Base-by-base conservation (phyloP, 208 protist genomes). In the Crithidia fasciculata region DNA sequence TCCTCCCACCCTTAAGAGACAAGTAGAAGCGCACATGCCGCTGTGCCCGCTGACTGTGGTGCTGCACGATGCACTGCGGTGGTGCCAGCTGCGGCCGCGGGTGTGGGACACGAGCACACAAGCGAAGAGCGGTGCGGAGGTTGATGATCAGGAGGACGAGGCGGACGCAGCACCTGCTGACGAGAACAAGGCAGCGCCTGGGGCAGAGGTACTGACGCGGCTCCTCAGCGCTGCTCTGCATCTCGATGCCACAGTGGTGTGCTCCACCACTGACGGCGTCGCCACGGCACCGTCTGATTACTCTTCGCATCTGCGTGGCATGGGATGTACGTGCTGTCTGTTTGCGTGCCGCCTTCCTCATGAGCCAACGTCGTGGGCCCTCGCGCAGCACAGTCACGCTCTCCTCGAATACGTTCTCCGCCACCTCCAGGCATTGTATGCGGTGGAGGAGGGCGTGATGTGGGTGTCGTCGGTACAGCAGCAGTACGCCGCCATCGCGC, bases 51-150 rank as follows among this genome's bases (percentile, higher is more conserved):
- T 74, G 15, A 18, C 52, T 5, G 50, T 43, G 4, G 47, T 65
- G 47, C 47, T 79, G 52, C 74, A 74, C 37, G 65, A 79, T 16
- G 61, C 60, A 5, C 74, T 79, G 60, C 74, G 67, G 40, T 74
- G 74, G 44, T 79, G 74, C 40, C 66, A n/a, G 9, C 61, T 79
- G 43, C 44, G 45, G 18, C 72, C 72, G 44, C 72, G 28, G 43
- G 49, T 13, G 50, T 37, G 0, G 28, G 28, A 28, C 28, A 28
- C 28, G 28, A 28, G 45, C 9, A 49, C 9, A 49, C 45, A 49
- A 49, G 45, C 50, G 50, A 28, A 28, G 28, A 28, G 28, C 28
- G 28, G 28, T 28, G 28, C 28, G 28, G 28, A 28, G 28, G 28
- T 28, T 28, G 28, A 28, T 28, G 28, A 28, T 28, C 28, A 28